Conservation (phyloP, 2,329 filamentous ascomycete species). For the Cladosporium sp. region DNA sequence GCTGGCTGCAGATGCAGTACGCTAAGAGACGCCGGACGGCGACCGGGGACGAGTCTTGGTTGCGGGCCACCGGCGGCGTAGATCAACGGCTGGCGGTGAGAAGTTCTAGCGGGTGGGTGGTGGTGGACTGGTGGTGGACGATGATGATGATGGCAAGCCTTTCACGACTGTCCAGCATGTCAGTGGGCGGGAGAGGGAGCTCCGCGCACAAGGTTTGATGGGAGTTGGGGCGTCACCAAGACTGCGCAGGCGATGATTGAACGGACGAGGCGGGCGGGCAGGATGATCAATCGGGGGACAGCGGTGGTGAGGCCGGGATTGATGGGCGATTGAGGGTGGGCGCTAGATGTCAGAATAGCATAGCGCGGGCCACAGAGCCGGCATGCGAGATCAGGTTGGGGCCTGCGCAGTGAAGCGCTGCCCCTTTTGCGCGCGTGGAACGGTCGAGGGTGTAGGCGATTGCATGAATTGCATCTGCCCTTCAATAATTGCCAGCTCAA, state of each 20-base stretch:
- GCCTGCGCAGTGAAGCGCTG: background rate
- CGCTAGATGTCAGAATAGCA: slow-evolving; percentile 7
- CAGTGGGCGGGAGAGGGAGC: slow-evolving; percentile 2
- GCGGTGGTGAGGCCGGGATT: slow-evolving; percentile 1
- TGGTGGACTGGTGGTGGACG: background rate
- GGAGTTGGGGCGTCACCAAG: background rate
- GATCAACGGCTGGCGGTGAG: slow-evolving; percentile 9
- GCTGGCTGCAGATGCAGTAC: slow-evolving; percentile 16
- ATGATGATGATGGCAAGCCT: background rate
- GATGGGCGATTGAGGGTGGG: slow-evolving; percentile 4
- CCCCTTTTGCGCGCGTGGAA: slow-evolving; percentile 14
- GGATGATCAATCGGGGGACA: background rate
- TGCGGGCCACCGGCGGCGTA: slow-evolving; percentile 11
- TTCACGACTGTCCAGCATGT: background rate
- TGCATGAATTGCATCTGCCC: background rate
- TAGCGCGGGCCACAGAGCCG: slow-evolving; percentile 1
- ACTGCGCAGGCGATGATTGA: background rate
- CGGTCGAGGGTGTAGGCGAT: no score
- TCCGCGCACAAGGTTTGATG: slow-evolving; percentile 1
- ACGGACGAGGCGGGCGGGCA: no score
- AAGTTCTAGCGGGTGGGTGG: background rate
- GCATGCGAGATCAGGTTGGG: slow-evolving; percentile 12
- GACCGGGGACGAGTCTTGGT: slow-evolving; percentile 14
- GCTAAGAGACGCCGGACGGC: slow-evolving; percentile 8
- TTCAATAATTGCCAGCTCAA: background rate